Conservation (phyloP, 208 protist genomes). For the Sergeia podlipaevii region DNA sequence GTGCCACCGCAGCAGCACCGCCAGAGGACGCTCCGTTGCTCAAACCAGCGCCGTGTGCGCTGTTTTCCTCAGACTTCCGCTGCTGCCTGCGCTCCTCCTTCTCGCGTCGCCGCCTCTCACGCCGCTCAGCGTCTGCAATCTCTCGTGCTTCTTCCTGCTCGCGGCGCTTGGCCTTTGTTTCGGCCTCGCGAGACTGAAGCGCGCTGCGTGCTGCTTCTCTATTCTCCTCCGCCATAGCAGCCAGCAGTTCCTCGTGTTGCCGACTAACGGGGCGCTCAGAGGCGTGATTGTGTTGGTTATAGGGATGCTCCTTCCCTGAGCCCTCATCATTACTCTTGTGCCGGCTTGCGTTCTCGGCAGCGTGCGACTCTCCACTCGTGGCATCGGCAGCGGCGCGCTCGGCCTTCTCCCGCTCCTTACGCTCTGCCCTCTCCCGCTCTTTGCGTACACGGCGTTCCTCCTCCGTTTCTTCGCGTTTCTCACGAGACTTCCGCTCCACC, state of each 20-base stretch:
- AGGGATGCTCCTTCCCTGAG: background rate
- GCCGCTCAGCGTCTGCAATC: conserved; percentile 7
- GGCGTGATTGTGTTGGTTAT: background rate
- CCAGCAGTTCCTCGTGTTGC: conserved; percentile 21
- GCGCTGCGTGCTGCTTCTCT: conserved; percentile 16
- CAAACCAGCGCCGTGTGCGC: conserved; percentile 28
- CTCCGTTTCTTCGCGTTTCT: conserved; percentile 22
- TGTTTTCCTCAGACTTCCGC: conserved; percentile 39
- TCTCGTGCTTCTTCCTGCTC: background rate
- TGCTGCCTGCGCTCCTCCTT: conserved; percentile 26
- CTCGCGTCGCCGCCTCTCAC: conserved; percentile 14
- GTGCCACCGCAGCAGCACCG: background rate
- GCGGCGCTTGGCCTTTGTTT: background rate
- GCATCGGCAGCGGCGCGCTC: background rate
- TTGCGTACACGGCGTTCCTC: conserved; percentile 32
- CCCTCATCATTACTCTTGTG: background rate
- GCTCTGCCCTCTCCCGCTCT: conserved; percentile 27
- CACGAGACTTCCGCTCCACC: conserved; percentile 1
- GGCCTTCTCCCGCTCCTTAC: background rate
- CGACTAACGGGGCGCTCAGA: background rate
- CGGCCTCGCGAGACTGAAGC: background rate
- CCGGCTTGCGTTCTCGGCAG: background rate
- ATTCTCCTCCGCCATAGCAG: conserved; percentile 52
- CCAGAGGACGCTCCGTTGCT: too few species aligned
- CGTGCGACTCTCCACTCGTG: too few species aligned